These are phyloP conservation scores for Antarctomyces pellizariae DNA, from an alignment of 495 filamentous ascomycete species.

Conservation along the genomic window DNA sequence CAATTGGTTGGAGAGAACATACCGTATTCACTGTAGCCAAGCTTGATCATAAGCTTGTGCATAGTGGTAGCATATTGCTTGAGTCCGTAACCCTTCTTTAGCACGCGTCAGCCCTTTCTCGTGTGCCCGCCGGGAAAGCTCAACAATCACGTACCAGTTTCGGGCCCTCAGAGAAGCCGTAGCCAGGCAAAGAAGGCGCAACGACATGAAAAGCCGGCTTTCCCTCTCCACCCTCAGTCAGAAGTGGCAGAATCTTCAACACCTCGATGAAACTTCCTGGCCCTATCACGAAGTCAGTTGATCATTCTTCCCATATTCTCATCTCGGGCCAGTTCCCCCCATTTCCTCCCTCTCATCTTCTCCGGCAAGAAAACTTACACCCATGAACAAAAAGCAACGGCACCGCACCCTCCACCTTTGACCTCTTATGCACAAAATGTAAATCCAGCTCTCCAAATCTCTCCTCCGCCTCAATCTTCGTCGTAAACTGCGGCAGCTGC, in stretches of 20 bases:
- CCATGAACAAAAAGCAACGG: slow-evolving; percentile 35
- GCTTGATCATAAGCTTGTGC: slow-evolving; percentile 39
- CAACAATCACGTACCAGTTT: slow-evolving; percentile 14
- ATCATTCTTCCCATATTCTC: slow-evolving; percentile 14
- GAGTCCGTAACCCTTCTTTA: slow-evolving; percentile 29
- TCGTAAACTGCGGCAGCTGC: slow-evolving; percentile 28
- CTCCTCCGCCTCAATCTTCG: slow-evolving; percentile 21
- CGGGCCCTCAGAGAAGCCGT: slow-evolving; percentile 34
- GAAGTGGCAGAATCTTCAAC: slow-evolving; percentile 32
- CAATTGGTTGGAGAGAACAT: too few relatives aligned
- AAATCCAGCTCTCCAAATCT: slow-evolving; percentile 24
- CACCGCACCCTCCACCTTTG: slow-evolving; percentile 22
- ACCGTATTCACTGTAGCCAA: slow-evolving; percentile 41
- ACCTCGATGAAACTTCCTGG: slow-evolving; percentile 49
- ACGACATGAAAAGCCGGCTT: slow-evolving; percentile 37
- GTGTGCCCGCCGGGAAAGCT: too few relatives aligned
- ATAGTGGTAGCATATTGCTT: slow-evolving; percentile 33
- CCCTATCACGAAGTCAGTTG: too few relatives aligned
- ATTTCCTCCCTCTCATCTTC: too few relatives aligned
- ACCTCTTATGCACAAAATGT: slow-evolving; percentile 30
- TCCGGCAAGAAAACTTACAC: slow-evolving; percentile 23
- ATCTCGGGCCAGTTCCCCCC: slow-evolving; percentile 1
- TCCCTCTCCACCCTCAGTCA: slow-evolving; percentile 18
- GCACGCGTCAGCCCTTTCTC: too few relatives aligned
- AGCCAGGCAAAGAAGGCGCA: slow-evolving; percentile 42